A percentile compares a stretch with the other conserved stretches of the same genome.
Conservation (phyloP, 352 stramenopile genomes). For the Pythium volutum region DNA sequence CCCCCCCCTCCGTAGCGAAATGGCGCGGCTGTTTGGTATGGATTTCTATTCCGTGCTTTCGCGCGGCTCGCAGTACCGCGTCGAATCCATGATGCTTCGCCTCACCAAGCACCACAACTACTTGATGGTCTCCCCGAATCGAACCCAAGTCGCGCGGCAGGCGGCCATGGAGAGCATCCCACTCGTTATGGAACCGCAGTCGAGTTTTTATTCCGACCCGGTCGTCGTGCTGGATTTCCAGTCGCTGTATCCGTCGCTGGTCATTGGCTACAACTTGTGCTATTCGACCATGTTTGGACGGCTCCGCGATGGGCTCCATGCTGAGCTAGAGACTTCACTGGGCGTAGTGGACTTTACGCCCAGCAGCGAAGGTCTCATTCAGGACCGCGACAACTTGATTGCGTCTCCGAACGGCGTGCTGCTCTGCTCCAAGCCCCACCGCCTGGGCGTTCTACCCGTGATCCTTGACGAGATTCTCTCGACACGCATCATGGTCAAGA, state of each 20-base stretch:
- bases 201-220: constrained; percentile 95
- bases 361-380: constrained; percentile 38
- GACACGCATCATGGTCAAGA: constrained; percentile 99
- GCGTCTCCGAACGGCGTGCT: constrained; percentile 94
- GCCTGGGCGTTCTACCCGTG: constrained; percentile 94
- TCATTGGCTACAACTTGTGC: constrained; percentile 99
- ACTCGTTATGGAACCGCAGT: constrained; percentile 95
- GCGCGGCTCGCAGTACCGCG: constrained; percentile 91
- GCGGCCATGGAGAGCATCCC: constrained; percentile 92
- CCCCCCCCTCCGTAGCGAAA: constrained; percentile 64
- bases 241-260: constrained; percentile 99
- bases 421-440: constrained; percentile 91
- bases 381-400: constrained; percentile 48
- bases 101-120: constrained; percentile 89
- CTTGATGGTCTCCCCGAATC: constrained; percentile 76
- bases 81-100: constrained; percentile 92
- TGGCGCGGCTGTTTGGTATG: constrained; percentile 92
- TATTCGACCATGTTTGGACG: constrained; percentile 96
- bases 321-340: constrained; percentile 60
- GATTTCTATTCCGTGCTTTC: constrained; percentile 93
- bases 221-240: constrained; percentile 99
- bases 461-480: constrained; percentile 95
- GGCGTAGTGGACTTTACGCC: constrained; percentile 60
- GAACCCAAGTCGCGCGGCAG: constrained; percentile 85
- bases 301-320: constrained; percentile 74